These are phyloP conservation scores for Tricholomella constricta DNA, from an alignment of 768 basidiomycete genomes.

Conservation along the genomic window DNA sequence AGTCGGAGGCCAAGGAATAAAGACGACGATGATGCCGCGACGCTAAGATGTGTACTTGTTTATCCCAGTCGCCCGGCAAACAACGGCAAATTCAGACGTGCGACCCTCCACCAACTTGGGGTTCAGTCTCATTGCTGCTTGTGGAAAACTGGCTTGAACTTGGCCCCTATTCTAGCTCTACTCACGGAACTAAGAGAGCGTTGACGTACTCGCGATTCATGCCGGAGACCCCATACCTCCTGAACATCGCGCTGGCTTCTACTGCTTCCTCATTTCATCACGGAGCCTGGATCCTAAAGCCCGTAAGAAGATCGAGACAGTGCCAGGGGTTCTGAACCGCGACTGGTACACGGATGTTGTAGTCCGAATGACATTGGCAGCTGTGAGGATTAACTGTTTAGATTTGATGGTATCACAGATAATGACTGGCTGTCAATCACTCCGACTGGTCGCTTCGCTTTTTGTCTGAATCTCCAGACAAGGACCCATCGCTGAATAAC, in stretches of 20 bases:
- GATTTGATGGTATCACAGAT: slow-evolving; percentile 17
- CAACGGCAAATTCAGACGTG: neutral
- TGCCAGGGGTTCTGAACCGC: neutral
- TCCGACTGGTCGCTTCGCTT: neutral
- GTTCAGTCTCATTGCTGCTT: neutral
- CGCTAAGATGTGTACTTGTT: slow-evolving; percentile 10
- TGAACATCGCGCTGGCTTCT: neutral
- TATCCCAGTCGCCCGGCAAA: slow-evolving; percentile 11
- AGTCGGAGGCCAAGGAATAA: neutral
- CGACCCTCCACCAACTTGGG: no score
- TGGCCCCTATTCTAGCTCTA: neutral
- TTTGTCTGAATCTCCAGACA: slow-evolving; percentile 2
- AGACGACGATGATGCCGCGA: slow-evolving; percentile 12
- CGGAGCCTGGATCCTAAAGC: slow-evolving; percentile 6
- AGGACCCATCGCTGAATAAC: slow-evolving; percentile 9
- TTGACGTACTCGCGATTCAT: neutral
- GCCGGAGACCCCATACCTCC: neutral
- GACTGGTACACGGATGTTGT: neutral
- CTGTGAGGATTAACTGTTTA: slow-evolving; percentile 3
- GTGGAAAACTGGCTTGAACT: neutral
- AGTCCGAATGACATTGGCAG: slow-evolving; percentile 8
- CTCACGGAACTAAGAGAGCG: neutral
- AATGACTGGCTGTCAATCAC: slow-evolving; percentile 15
- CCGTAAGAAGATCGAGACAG: slow-evolving; percentile 4
- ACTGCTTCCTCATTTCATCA: neutral